A percentile compares a stretch with the other conserved stretches of the same genome.
Conservation (phyloP, 768 basidiomycete species). For the Russula brevipes region DNA sequence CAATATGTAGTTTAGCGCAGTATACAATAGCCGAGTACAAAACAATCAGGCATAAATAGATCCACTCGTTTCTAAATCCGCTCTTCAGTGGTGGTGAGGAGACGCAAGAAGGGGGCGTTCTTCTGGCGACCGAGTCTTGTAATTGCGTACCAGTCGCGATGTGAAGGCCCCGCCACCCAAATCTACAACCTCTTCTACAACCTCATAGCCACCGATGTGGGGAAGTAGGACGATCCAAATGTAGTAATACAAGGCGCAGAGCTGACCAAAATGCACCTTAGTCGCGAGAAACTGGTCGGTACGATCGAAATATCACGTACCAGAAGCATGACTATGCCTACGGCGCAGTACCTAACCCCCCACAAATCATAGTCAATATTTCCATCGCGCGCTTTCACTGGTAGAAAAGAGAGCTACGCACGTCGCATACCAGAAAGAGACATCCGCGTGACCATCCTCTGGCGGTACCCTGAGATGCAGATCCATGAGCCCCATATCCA, state of each 20-base stretch:
- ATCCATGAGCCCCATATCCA: neutral
- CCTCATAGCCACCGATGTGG: constrained; percentile 40
- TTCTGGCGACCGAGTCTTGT: neutral
- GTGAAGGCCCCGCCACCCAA: constrained; percentile 21
- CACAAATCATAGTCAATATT: constrained; percentile 2
- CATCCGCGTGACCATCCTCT: constrained; percentile 29
- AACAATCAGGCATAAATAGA: neutral
- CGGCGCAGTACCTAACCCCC: constrained; percentile 29
- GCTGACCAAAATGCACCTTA: neutral
- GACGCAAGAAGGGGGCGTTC: constrained; percentile 25
- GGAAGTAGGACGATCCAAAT: constrained; percentile 45
- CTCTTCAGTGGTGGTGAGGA: constrained; percentile 4
- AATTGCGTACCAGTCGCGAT: constrained; percentile 19
- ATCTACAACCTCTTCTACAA: constrained; percentile 38
- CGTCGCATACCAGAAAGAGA: constrained; percentile 33
- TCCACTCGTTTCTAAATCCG: neutral
- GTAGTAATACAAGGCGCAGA: constrained; percentile 31
- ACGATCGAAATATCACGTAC: constrained; percentile 19
- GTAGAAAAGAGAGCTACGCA: constrained; percentile 10
- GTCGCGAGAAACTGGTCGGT: neutral
- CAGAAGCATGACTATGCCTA: constrained; percentile 29
- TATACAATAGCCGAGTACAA: too few species aligned
- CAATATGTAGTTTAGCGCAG: neutral
- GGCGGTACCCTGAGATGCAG: constrained; percentile 29
- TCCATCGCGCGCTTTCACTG: neutral